These are phyloP conservation scores for Lindgomyces ingoldianus DNA, from an alignment of 495 filamentous ascomycete genomes.

Conservation along the genomic window DNA sequence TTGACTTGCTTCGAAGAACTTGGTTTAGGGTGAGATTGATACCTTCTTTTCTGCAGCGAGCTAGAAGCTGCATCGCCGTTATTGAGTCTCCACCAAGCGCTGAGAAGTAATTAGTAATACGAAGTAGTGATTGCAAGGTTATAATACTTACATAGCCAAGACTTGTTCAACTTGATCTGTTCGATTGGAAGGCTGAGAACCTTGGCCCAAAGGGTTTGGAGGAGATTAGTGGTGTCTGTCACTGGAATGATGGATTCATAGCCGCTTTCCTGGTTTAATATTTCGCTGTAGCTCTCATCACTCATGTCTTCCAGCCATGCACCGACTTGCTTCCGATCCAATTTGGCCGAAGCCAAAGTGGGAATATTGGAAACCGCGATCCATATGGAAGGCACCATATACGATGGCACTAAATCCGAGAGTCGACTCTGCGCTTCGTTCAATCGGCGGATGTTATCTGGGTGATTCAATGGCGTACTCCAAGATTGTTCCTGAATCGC, in stretches of 20 bases:
- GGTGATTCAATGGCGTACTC: constrained; percentile 6
- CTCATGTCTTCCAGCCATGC: constrained; percentile 29
- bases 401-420: constrained; percentile 29
- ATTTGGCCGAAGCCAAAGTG: constrained; percentile 30
- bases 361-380: constrained; percentile 25
- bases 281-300: constrained; percentile 16
- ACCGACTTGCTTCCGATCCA: constrained; percentile 33
- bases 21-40: constrained; percentile 34
- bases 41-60: constrained; percentile 32
- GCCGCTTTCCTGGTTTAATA: constrained; percentile 25
- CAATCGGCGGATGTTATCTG: constrained; percentile 1
- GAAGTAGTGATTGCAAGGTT: neutral
- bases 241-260: constrained; percentile 9
- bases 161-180: constrained; percentile 25
- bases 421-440: constrained; percentile 17
- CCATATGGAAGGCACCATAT: constrained; percentile 39
- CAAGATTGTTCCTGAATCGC: neutral
- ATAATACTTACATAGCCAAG: constrained; percentile 27
- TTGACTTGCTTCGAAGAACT: constrained; percentile 35
- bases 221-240: constrained; percentile 12
- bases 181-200: constrained; percentile 24
- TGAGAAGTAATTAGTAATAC: constrained; percentile 19
- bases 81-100: constrained; percentile 30
- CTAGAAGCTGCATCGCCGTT: constrained; percentile 37
- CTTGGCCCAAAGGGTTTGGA: constrained; percentile 24